Percentiles rank a stretch among this genome's conserved stretches.
Evolutionary conservation across 495 filamentous ascomycete genomes (phyloP).

Genomic region (Glutinoglossum americanum): DNA sequence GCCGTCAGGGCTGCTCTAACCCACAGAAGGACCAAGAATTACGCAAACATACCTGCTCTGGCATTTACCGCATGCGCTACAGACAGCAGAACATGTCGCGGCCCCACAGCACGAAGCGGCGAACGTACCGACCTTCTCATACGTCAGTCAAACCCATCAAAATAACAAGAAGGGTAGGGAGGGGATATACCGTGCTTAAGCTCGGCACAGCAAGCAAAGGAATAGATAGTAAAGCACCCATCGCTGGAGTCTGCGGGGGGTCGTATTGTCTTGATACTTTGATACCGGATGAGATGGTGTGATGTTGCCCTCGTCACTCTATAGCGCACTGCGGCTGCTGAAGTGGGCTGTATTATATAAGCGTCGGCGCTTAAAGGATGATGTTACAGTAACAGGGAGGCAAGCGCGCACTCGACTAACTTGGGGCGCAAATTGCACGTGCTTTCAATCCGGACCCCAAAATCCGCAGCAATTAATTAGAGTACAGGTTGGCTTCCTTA

Average conservation of each 20-base stretch:
- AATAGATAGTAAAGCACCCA: constrained; percentile 83
- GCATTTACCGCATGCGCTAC: constrained; percentile 87
- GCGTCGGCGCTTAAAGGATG: too few relatives aligned
- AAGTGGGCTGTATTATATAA: not conserved
- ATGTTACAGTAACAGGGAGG: too few relatives aligned
- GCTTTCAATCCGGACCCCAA: too few relatives aligned
- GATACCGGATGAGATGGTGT: not conserved
- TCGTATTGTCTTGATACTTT: not conserved
- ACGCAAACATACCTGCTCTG: constrained; percentile 52
- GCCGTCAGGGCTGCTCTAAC: not conserved
- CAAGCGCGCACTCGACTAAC: too few relatives aligned
- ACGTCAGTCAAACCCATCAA: constrained; percentile 6
- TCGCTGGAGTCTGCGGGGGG: constrained; percentile 17
- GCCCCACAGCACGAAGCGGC: constrained; percentile 82
- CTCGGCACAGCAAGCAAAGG: constrained; percentile 77
- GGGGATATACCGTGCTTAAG: constrained; percentile 51
- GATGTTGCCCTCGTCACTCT: not conserved
- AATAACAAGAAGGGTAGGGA: not conserved
- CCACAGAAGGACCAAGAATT: not conserved
- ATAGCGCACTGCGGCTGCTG: not conserved
- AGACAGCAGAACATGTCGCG: constrained; percentile 84
- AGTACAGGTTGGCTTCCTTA: too few relatives aligned
- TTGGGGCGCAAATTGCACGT: too few relatives aligned
- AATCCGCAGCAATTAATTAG: too few relatives aligned
- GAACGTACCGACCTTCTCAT: constrained; percentile 46